Conservation (phyloP, 2,329 filamentous ascomycete genomes). For the Fusarium tupiense region DNA sequence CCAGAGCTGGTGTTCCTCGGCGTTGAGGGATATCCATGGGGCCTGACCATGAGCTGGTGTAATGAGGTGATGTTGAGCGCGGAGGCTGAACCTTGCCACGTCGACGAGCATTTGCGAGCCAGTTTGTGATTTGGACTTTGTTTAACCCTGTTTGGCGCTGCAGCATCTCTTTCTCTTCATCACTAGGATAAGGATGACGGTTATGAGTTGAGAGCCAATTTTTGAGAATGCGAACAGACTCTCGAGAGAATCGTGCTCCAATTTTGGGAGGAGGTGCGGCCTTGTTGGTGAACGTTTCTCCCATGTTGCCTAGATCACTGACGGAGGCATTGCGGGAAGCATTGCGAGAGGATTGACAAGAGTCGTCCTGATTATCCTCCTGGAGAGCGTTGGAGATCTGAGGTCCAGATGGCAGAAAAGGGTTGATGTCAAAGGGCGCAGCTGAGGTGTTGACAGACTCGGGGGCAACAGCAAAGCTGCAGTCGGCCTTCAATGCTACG, state of each 20-base stretch:
- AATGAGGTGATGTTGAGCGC: constrained; percentile 75
- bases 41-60: constrained; percentile 65
- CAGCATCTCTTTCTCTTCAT: constrained; percentile 84
- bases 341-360: constrained; percentile 38
- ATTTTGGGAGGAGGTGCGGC: constrained; percentile 64
- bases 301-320: constrained; percentile 43
- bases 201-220: constrained; percentile 84
- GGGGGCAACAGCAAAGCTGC: constrained; percentile 61
- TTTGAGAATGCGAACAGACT: constrained; percentile 83
- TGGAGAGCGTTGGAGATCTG: constrained; percentile 50
- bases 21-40: constrained; percentile 79
- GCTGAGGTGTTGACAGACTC: constrained; percentile 47
- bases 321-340: constrained; percentile 42
- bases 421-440: constrained; percentile 56
- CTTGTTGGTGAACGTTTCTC: constrained; percentile 43
- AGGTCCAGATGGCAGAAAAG: constrained; percentile 57
- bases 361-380: constrained; percentile 42
- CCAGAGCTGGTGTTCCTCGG: constrained; percentile 63
- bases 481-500: constrained; percentile 66
- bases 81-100: constrained; percentile 79
- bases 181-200: constrained; percentile 86
- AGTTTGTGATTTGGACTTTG: constrained; percentile 87
- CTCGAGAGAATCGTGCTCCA: constrained; percentile 80
- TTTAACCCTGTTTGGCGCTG: constrained; percentile 82
- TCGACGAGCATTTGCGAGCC: constrained; percentile 89